A percentile compares a stretch with the other conserved stretches of the same genome.
Evolutionary conservation across 805 yeast species (phyloP).

Genomic region (Komagataella pastoris): DNA sequence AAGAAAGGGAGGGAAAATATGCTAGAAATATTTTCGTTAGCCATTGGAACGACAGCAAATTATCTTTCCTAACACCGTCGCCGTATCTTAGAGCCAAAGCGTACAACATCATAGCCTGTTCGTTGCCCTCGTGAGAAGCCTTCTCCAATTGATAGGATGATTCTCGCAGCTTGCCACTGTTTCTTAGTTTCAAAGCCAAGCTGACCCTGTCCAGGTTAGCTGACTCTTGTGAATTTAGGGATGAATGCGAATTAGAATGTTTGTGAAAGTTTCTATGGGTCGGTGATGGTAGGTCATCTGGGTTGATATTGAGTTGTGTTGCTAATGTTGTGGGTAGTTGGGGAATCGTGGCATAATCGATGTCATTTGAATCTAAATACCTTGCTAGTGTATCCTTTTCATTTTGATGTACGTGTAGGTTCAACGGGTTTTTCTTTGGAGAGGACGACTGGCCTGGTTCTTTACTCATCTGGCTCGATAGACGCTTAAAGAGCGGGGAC

Average conservation of each 20-base stretch:
- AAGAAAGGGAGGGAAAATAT: slow-evolving; percentile 1
- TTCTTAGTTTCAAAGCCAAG: slow-evolving; percentile 35
- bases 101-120: slow-evolving; percentile 56
- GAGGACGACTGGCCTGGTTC: background rate
- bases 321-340: background rate
- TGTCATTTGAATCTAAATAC: background rate
- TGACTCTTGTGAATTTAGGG: slow-evolving; percentile 15
- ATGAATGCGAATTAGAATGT: background rate
- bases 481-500: background rate
- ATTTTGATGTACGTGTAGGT: background rate
- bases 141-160: slow-evolving; percentile 55
- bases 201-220: slow-evolving; percentile 21
- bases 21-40: slow-evolving; percentile 11
- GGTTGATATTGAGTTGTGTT: background rate
- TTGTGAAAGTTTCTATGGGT: background rate
- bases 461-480: background rate
- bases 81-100: slow-evolving; percentile 58
- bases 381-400: background rate
- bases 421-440: background rate
- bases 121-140: slow-evolving; percentile 49
- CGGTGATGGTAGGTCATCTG: background rate
- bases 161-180: slow-evolving; percentile 48
- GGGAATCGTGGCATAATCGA: background rate
- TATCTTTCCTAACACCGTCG: slow-evolving; percentile 50
- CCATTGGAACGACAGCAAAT: slow-evolving; percentile 43